Evolutionary conservation across 2,329 filamentous ascomycete species (phyloP).

Genomic region (Botrytis squamosa): DNA sequence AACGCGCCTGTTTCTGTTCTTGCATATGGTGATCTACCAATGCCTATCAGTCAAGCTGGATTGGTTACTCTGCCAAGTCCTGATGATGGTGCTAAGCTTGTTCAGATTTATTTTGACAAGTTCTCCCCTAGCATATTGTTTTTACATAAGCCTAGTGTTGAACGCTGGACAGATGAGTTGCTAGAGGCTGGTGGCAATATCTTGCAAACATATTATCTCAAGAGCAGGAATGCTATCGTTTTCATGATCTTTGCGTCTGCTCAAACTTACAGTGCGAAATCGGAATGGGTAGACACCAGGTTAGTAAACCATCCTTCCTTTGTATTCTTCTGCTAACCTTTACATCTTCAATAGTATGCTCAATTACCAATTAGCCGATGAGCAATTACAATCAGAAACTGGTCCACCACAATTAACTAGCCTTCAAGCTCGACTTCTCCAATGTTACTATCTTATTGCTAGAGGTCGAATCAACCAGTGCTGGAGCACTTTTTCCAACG

Average conservation of each 20-base stretch:
- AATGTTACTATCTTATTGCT: conserved; percentile 40
- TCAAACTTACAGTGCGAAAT: conserved; percentile 39
- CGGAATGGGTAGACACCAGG: neutral
- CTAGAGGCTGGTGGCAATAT: conserved; percentile 46
- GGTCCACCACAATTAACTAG: conserved; percentile 38
- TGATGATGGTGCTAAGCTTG: conserved; percentile 26
- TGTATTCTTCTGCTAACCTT: conserved; percentile 13
- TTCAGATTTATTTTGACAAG: conserved; percentile 58
- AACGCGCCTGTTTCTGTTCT: conserved; percentile 41
- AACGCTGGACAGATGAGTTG: conserved; percentile 50
- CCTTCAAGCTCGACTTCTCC: conserved; percentile 44
- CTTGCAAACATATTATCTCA: conserved; percentile 41
- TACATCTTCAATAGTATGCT: conserved; percentile 27
- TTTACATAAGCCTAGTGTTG: conserved; percentile 53
- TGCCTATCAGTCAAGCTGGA: conserved; percentile 45
- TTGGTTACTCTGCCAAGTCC: conserved; percentile 42
- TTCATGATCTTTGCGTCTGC: conserved; percentile 53
- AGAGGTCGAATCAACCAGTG: conserved; percentile 40
- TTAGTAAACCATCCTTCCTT: neutral
- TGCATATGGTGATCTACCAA: conserved; percentile 39
- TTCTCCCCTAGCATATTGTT: conserved; percentile 58
- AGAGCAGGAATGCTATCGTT: conserved; percentile 42
- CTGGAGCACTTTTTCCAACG: conserved; percentile 39
- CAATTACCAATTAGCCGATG: conserved; percentile 32
- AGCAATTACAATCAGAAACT: conserved; percentile 39